phyloP scores from a whole-genome alignment of 2,329 filamentous ascomycete genomes.

The Talaromyces funiculosus region DNA sequence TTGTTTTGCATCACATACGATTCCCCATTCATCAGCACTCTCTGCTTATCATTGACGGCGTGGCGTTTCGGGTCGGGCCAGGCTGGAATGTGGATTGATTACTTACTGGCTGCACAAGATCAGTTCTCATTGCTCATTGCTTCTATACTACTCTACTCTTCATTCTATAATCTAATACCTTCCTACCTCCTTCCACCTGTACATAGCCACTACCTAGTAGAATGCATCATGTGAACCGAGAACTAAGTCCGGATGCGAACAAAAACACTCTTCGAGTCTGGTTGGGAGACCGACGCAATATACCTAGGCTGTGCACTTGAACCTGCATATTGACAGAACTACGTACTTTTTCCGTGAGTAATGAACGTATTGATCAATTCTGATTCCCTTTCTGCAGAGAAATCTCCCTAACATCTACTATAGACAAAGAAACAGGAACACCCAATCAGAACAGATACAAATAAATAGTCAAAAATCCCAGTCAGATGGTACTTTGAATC shows the following conservation, averaged over 20 bases:
- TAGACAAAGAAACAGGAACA: not conserved
- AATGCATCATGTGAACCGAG: not conserved
- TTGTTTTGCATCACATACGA: not conserved
- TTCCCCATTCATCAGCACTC: not conserved
- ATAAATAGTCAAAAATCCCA: slow-evolving; percentile 4
- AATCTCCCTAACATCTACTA: not conserved
- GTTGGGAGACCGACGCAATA: no score
- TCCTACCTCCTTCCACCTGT: not conserved
- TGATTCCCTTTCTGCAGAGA: not conserved
- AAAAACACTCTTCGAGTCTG: no score
- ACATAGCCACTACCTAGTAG: not conserved
- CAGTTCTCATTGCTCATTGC: not conserved
- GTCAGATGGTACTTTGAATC: not conserved
- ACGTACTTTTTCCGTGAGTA: not conserved
- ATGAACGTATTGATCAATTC: not conserved
- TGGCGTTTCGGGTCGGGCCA: not conserved
- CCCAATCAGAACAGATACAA: slow-evolving; percentile 1
- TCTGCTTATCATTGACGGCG: not conserved
- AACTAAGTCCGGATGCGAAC: no score
- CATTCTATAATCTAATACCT: not conserved
- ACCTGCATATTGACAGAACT: no score
- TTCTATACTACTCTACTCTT: not conserved
- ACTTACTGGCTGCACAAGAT: not conserved
- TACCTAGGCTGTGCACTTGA: no score
- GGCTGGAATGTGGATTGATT: not conserved